Evolutionary conservation across 192 early-diverging fungal species (phyloP).

Genomic region (Coemansia sp.): DNA sequence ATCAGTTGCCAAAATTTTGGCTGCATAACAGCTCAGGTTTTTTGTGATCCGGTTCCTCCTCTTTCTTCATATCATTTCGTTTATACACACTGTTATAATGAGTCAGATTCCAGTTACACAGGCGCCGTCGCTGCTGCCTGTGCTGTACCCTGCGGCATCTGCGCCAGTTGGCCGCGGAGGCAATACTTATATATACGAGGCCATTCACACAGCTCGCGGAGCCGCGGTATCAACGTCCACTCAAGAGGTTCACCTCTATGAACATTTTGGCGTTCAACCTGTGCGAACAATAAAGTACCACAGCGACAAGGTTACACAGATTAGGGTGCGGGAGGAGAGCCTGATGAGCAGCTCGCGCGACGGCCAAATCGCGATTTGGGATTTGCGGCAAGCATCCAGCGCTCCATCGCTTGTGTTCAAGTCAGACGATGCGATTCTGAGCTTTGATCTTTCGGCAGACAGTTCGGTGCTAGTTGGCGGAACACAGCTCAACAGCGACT

Average conservation of each 20-base stretch:
- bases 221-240: conserved; percentile 59
- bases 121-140: conserved; percentile 39
- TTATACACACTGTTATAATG: conserved; percentile 14
- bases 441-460: conserved; percentile 50
- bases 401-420: conserved; percentile 31
- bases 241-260: conserved; percentile 65
- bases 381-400: conserved; percentile 56
- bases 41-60: too few relatives aligned
- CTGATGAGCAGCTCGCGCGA: conserved; percentile 68
- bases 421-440: conserved; percentile 53
- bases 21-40: too few relatives aligned
- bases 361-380: conserved; percentile 64
- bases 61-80: neutral
- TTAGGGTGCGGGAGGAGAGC: conserved; percentile 52
- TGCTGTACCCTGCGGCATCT: conserved; percentile 13
- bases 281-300: conserved; percentile 59
- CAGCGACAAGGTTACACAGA: conserved; percentile 61
- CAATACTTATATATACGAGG: conserved; percentile 44
- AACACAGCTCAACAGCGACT: conserved; percentile 27
- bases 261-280: conserved; percentile 52
- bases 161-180: conserved; percentile 12
- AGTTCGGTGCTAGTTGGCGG: conserved; percentile 34
- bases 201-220: conserved; percentile 20
- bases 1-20: too few relatives aligned
- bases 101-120: conserved; percentile 31